phyloP scores from a whole-genome alignment of 352 stramenopile genomes.

The Phytophthora quininea region DNA sequence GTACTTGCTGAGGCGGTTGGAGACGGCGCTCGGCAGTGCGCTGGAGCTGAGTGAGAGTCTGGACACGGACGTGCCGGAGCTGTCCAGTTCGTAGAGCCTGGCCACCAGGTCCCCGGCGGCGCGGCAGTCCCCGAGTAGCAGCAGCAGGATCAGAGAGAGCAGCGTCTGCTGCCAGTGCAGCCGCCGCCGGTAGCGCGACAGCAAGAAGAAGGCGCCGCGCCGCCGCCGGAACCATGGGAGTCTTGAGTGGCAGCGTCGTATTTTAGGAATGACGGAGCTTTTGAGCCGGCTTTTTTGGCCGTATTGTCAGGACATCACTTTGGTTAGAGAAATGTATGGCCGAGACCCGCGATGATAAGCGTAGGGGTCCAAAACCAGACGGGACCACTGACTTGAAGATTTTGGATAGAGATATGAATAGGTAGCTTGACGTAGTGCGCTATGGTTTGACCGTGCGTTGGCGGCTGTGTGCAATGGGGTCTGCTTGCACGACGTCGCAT shows the following conservation, averaged over 20 bases:
- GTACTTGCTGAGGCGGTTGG: slow-evolving; percentile 32
- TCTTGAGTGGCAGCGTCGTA: slow-evolving; percentile 34
- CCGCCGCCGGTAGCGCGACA: slow-evolving; percentile 25
- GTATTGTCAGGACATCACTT: slow-evolving; percentile 15
- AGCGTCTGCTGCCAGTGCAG: not conserved
- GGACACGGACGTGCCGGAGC: slow-evolving; percentile 22
- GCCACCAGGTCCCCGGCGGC: slow-evolving; percentile 58
- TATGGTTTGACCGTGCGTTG: too few species aligned
- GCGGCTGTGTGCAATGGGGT: too few species aligned
- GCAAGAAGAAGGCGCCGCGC: slow-evolving; percentile 35
- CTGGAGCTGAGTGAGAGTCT: slow-evolving; percentile 41
- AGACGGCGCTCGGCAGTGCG: slow-evolving; percentile 41
- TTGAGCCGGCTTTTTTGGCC: slow-evolving; percentile 29
- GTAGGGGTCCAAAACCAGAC: too few species aligned
- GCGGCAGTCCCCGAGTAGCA: slow-evolving; percentile 6
- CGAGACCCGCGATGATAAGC: not conserved
- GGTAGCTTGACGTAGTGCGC: too few species aligned
- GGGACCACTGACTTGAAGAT: too few species aligned
- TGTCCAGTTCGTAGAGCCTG: slow-evolving; percentile 52
- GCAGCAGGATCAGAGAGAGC: slow-evolving; percentile 20
- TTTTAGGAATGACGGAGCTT: slow-evolving; percentile 17
- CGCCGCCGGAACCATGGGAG: slow-evolving; percentile 33
- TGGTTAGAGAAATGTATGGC: slow-evolving; percentile 1
- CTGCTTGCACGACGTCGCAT: too few species aligned
- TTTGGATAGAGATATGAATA: not conserved